phyloP scores from a whole-genome alignment of 2,329 filamentous ascomycete genomes.

The Blastomyces emzantsi region DNA sequence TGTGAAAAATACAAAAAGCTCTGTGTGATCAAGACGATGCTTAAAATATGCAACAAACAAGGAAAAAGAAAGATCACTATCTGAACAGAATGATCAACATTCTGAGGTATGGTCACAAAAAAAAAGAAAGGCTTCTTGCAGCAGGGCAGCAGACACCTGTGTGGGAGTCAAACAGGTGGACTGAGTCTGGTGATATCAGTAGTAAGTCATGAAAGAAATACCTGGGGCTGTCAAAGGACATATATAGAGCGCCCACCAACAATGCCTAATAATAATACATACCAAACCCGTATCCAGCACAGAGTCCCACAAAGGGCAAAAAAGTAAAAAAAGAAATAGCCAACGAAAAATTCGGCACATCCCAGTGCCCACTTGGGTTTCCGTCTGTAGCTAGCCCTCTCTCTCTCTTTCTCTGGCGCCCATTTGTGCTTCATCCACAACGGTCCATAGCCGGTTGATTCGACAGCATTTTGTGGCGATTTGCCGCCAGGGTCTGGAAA shows the following conservation, averaged over 20 bases:
- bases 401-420: too few relatives aligned
- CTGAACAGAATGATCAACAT: slow-evolving; percentile 1
- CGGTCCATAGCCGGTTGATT: slow-evolving; percentile 6
- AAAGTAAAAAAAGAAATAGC: neutral
- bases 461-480: slow-evolving; percentile 4
- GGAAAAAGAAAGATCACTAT: neutral
- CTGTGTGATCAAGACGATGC: neutral
- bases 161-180: neutral
- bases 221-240: neutral
- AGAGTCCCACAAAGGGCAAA: neutral
- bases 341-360: neutral
- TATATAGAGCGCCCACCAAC: neutral
- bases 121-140: slow-evolving; percentile 5
- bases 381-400: neutral
- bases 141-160: neutral
- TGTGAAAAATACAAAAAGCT: neutral
- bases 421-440: slow-evolving; percentile 5
- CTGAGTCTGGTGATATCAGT: slow-evolving; percentile 2
- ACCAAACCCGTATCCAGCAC: neutral
- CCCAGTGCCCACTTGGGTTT: neutral
- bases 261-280: neutral
- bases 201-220: neutral
- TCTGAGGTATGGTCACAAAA: neutral
- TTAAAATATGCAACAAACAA: neutral
- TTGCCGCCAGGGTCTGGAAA: slow-evolving; percentile 3